Percentiles rank a stretch among this genome's conserved stretches.
phyloP scores from a whole-genome alignment of 176 grass and related monocot species.

The Puccinellia tenuiflora region DNA sequence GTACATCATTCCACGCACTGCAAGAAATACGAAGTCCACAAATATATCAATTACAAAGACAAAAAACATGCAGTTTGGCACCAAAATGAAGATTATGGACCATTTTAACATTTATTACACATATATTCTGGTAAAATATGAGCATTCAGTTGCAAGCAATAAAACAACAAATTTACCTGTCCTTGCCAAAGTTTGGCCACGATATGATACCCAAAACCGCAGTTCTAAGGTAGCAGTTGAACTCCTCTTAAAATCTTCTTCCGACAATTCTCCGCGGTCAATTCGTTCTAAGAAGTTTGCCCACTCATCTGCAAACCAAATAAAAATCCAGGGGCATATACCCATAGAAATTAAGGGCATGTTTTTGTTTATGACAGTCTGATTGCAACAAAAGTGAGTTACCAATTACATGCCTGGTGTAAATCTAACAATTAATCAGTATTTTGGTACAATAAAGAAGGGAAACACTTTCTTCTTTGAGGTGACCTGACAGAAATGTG shows the following conservation, averaged over 20 bases:
- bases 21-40: slow-evolving; percentile 25
- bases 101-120: neutral
- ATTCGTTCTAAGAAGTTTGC: slow-evolving; percentile 95
- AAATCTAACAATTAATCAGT: neutral
- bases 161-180: slow-evolving; percentile 51
- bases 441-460: neutral
- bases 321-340: neutral
- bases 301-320: slow-evolving; percentile 75
- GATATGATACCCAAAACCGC: slow-evolving; percentile 97
- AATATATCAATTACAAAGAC: slow-evolving; percentile 29
- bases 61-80: neutral
- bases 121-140: neutral
- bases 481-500: neutral
- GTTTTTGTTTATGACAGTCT: neutral
- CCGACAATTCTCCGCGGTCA: slow-evolving; percentile 52
- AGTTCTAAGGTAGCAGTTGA: slow-evolving; percentile 75
- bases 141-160: neutral
- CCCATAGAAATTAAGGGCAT: neutral
- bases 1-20: slow-evolving; percentile 99
- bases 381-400: neutral
- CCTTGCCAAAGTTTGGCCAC: slow-evolving; percentile 94
- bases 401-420: neutral
- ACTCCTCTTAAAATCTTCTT: slow-evolving; percentile 67
- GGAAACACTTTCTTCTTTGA: neutral
- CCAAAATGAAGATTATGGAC: slow-evolving; percentile 10